phyloP scores from a whole-genome alignment of 2,329 filamentous ascomycete genomes.

The Purpureocillium lavendulum region DNA sequence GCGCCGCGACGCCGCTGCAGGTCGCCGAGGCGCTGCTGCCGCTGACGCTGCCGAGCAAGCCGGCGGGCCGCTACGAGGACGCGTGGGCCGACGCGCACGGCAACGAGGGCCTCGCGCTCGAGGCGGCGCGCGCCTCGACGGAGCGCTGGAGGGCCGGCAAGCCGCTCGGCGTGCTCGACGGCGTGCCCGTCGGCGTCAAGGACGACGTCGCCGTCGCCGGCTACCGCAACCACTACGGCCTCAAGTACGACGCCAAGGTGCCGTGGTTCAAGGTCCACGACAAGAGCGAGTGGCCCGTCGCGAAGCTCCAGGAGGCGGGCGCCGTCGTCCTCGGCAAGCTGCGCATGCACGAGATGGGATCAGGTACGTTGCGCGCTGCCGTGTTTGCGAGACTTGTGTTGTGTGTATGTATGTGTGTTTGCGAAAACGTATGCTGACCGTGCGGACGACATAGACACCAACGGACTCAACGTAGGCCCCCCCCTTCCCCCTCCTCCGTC shows the following conservation, averaged over 20 bases:
- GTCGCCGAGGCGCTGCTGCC: slow-evolving; percentile 65
- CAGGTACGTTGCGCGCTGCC: slow-evolving; percentile 38
- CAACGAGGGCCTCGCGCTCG: slow-evolving; percentile 46
- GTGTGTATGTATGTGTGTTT: no score
- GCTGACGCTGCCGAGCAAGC: slow-evolving; percentile 54
- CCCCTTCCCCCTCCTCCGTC: neutral
- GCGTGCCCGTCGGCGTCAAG: slow-evolving; percentile 76
- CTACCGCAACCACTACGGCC: slow-evolving; percentile 59
- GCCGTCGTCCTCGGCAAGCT: slow-evolving; percentile 69
- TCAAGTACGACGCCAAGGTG: slow-evolving; percentile 47
- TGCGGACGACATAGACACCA: slow-evolving; percentile 47
- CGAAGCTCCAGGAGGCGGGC: slow-evolving; percentile 64
- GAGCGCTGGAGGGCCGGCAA: slow-evolving; percentile 60
- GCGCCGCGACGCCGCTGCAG: slow-evolving; percentile 60
- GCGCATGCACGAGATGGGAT: slow-evolving; percentile 73
- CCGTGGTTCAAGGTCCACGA: slow-evolving; percentile 40
- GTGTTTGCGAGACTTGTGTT: no score
- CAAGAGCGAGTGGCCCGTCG: slow-evolving; percentile 62
- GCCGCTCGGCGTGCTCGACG: slow-evolving; percentile 64
- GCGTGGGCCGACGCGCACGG: slow-evolving; percentile 65
- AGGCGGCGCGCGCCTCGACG: slow-evolving; percentile 65
- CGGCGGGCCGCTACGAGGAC: slow-evolving; percentile 53
- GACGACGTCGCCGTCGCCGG: slow-evolving; percentile 69
- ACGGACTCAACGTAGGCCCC: slow-evolving; percentile 61
- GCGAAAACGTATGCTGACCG: no score